A percentile compares a stretch with the other conserved stretches of the same genome.
phyloP scores from a whole-genome alignment of 768 basidiomycete species.

The Cubamyces lactineus region DNA sequence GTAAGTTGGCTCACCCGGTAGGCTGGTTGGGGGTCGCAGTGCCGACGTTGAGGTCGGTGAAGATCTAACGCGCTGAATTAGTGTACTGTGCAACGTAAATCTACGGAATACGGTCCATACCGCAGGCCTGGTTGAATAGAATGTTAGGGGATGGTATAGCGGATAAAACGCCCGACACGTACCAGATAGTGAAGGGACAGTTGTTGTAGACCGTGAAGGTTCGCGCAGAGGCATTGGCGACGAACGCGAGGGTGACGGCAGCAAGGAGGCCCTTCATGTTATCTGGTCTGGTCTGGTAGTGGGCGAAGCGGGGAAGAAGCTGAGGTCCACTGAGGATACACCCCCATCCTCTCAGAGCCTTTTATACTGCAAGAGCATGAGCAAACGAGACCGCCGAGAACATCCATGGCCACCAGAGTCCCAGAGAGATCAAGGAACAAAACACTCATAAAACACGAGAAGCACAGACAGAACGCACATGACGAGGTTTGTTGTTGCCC shows the following conservation, averaged over 20 bases:
- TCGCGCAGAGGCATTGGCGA: slow-evolving; percentile 10
- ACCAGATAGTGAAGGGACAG: slow-evolving; percentile 49
- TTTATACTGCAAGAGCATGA: background rate
- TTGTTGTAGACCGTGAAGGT: slow-evolving; percentile 45
- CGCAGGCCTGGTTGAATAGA: slow-evolving; percentile 32
- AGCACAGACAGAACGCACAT: background rate
- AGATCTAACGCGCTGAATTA: slow-evolving; percentile 23
- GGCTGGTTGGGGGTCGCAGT: slow-evolving; percentile 31
- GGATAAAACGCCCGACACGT: background rate
- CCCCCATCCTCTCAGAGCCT: background rate
- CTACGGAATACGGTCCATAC: slow-evolving; percentile 20
- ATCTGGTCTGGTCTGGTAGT: background rate
- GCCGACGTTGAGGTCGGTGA: slow-evolving; percentile 40
- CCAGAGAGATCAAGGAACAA: slow-evolving; percentile 1
- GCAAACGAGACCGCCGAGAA: background rate
- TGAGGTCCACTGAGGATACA: slow-evolving; percentile 5
- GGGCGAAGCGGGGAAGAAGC: background rate
- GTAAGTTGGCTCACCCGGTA: slow-evolving; percentile 34
- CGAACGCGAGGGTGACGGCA: slow-evolving; percentile 18
- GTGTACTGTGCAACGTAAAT: background rate
- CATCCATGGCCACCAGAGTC: too few relatives aligned
- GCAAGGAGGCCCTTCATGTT: slow-evolving; percentile 18
- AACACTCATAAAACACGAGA: background rate
- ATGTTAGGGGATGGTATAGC: background rate
- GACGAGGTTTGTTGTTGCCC: slow-evolving; percentile 2